These are phyloP conservation scores for Yarrowia sp. DNA, from an alignment of 805 yeast genomes.

Conservation along the genomic window DNA sequence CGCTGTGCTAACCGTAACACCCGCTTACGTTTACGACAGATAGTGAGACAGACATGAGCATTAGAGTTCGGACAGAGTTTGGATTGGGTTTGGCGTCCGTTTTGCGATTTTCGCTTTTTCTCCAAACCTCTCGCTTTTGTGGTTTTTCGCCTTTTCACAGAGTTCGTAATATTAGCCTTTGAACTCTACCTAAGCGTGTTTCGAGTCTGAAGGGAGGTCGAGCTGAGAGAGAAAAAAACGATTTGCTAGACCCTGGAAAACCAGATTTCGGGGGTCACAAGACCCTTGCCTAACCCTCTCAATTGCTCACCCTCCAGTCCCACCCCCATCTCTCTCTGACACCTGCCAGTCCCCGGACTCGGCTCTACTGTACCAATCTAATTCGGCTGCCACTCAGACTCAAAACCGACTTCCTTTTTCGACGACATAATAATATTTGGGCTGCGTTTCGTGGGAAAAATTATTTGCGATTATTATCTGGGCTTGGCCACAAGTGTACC, in stretches of 20 bases:
- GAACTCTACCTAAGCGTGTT: slow-evolving; percentile 19
- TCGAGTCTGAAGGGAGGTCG: slow-evolving; percentile 19
- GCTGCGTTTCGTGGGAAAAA: slow-evolving; percentile 4
- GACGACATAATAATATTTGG: slow-evolving; percentile 25
- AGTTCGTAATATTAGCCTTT: slow-evolving; percentile 26
- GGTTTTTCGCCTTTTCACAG: slow-evolving; percentile 12
- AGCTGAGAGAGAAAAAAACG: too few relatives aligned
- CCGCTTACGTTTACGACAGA: slow-evolving; percentile 35
- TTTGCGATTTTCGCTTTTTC: background rate
- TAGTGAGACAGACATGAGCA: slow-evolving; percentile 34
- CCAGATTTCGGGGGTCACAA: background rate
- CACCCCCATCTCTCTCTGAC: background rate
- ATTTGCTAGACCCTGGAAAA: background rate
- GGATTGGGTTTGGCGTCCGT: background rate
- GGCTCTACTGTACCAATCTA: slow-evolving; percentile 35
- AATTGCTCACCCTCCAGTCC: too few relatives aligned
- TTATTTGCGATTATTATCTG: slow-evolving; percentile 23
- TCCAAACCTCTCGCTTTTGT: background rate
- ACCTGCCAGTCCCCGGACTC: slow-evolving; percentile 21
- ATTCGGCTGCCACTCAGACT: slow-evolving; percentile 33
- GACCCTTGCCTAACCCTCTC: too few relatives aligned
- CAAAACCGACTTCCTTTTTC: slow-evolving; percentile 32
- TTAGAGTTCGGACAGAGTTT: slow-evolving; percentile 26
- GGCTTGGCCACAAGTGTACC: slow-evolving; percentile 29
- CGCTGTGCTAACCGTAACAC: slow-evolving; percentile 29